Evolutionary conservation across 2,329 filamentous ascomycete species (phyloP).

Genomic region (Delphinella strobiligena): DNA sequence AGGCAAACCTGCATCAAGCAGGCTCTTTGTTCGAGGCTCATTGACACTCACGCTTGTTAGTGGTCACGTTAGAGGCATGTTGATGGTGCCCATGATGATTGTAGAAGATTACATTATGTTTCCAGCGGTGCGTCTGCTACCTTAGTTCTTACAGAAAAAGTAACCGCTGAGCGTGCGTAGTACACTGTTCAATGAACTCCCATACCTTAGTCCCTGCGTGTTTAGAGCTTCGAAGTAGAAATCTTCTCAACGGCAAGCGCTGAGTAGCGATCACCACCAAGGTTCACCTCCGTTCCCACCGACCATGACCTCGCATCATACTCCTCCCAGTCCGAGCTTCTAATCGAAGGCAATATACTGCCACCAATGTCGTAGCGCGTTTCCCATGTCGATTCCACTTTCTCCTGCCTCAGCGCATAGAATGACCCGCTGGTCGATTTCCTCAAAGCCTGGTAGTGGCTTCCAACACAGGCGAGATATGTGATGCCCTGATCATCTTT

Average conservation of each 20-base stretch:
- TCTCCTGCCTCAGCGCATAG: conserved; percentile 5
- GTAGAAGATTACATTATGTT: too few species aligned
- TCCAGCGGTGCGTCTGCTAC: too few species aligned
- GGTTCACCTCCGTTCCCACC: neutral
- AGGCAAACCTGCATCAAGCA: too few species aligned
- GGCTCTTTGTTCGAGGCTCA: too few species aligned
- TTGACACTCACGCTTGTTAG: too few species aligned
- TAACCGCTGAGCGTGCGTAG: too few species aligned
- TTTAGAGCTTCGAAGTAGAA: too few species aligned
- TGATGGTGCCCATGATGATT: too few species aligned
- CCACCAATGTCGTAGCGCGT: conserved; percentile 1
- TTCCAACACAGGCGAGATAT: conserved; percentile 1
- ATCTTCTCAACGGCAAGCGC: conserved; percentile 4
- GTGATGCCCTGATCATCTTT: conserved; percentile 1
- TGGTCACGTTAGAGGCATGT: too few species aligned
- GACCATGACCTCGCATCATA: conserved; percentile 1
- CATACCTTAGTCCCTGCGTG: too few species aligned
- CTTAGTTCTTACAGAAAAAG: too few species aligned
- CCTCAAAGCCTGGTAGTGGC: conserved; percentile 3
- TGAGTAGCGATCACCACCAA: conserved; percentile 1
- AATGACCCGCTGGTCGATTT: conserved; percentile 1
- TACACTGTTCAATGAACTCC: too few species aligned
- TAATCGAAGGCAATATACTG: conserved; percentile 1
- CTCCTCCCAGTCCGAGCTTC: neutral
- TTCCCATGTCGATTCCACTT: neutral